These are phyloP conservation scores for Vaccinium corymbosum DNA, from an alignment of 148 eudicot species.

Conservation along the genomic window DNA sequence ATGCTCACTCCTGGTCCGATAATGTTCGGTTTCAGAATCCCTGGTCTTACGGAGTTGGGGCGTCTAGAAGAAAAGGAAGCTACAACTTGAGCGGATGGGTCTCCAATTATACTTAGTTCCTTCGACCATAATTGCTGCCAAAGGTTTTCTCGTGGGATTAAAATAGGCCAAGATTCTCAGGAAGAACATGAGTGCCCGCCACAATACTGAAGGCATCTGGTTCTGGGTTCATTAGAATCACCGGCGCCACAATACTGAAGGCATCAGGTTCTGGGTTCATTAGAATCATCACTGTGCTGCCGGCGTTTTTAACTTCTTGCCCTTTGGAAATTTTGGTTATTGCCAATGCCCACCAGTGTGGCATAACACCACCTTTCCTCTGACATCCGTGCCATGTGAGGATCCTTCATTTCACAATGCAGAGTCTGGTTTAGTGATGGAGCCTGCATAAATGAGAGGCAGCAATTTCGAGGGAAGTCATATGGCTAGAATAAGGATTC, in stretches of 20 bases:
- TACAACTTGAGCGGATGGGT: conserved; percentile 12
- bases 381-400: not conserved
- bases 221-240: conserved; percentile 19
- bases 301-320: conserved; percentile 11
- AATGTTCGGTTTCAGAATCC: conserved; percentile 20
- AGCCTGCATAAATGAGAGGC: conserved; percentile 18
- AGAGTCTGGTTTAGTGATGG: not conserved
- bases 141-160: conserved; percentile 11
- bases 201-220: not conserved
- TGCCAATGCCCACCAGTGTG: not conserved
- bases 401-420: conserved; percentile 7
- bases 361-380: conserved; percentile 17
- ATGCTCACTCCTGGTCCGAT: conserved; percentile 23
- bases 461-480: not conserved
- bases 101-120: conserved; percentile 27
- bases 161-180: conserved; percentile 14
- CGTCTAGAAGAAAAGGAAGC: conserved; percentile 29
- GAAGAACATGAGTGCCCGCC: not conserved
- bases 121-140: conserved; percentile 9
- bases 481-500: not conserved
- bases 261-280: not conserved
- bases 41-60: conserved; percentile 18
- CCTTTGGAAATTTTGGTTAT: conserved; percentile 5
- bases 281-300: conserved; percentile 19
- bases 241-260: conserved; percentile 1